These are phyloP conservation scores for Xylaria sp. DNA, from an alignment of 2,329 filamentous ascomycete species.

Conservation along the genomic window DNA sequence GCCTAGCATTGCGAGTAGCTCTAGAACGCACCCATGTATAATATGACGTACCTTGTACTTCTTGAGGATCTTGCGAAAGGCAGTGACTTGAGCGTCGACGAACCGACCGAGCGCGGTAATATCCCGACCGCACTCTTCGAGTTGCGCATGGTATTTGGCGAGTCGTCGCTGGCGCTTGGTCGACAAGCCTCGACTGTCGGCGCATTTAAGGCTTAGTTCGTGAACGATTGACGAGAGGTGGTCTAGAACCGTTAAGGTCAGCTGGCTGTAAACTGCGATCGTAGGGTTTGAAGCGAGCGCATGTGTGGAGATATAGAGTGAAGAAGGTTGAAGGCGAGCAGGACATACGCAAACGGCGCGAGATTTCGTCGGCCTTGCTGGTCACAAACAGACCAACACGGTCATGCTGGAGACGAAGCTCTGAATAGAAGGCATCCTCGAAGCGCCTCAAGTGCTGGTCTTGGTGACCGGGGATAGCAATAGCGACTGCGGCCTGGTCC, in stretches of 20 bases:
- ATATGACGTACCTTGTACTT: conserved; percentile 70
- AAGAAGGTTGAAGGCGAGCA: background rate
- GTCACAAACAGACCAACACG: conserved; percentile 78
- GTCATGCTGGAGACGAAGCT: conserved; percentile 76
- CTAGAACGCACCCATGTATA: conserved; percentile 18
- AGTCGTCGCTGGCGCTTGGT: conserved; percentile 58
- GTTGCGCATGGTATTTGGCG: conserved; percentile 58
- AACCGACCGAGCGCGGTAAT: conserved; percentile 70
- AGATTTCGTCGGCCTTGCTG: conserved; percentile 81
- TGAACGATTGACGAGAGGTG: conserved; percentile 56
- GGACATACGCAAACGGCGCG: conserved; percentile 67
- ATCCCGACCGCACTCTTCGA: conserved; percentile 70
- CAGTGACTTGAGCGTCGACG: conserved; percentile 73
- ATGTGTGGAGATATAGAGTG: too few species aligned
- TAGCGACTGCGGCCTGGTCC: conserved; percentile 67
- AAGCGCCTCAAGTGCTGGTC: conserved; percentile 66
- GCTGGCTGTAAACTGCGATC: background rate
- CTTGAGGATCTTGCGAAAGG: conserved; percentile 82
- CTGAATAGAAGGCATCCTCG: conserved; percentile 72
- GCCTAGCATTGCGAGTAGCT: background rate
- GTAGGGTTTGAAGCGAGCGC: background rate
- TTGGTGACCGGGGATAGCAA: conserved; percentile 74
- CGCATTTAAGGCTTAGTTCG: conserved; percentile 53
- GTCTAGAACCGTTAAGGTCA: conserved; percentile 43
- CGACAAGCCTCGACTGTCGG: conserved; percentile 44